Conservation (phyloP, 306 rosid species). For the Morella rubra region DNA sequence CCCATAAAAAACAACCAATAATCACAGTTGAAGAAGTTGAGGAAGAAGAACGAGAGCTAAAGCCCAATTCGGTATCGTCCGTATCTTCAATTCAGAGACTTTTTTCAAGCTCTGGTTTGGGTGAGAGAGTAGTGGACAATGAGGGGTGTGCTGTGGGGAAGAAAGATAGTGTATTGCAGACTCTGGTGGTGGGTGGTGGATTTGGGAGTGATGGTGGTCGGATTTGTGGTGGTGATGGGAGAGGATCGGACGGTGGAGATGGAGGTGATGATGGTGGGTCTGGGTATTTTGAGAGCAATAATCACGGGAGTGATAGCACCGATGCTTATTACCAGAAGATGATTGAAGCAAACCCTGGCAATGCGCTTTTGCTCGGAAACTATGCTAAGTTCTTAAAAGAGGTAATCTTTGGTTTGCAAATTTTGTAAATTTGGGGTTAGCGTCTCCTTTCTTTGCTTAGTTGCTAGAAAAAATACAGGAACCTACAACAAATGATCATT, state of each 20-base stretch:
- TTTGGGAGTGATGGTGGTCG: slow-evolving; percentile 50
- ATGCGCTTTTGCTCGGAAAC: slow-evolving; percentile 74
- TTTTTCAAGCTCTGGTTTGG: slow-evolving; percentile 56
- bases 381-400: slow-evolving; percentile 86
- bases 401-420: slow-evolving; percentile 32
- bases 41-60: slow-evolving; percentile 23
- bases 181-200: slow-evolving; percentile 49
- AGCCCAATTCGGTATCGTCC: slow-evolving; percentile 16
- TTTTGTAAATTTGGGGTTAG: background rate
- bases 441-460: slow-evolving; percentile 9
- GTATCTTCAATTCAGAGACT: slow-evolving; percentile 32
- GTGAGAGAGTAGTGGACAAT: slow-evolving; percentile 17
- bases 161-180: slow-evolving; percentile 38
- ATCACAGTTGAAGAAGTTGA: slow-evolving; percentile 29
- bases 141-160: slow-evolving; percentile 28
- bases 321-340: slow-evolving; percentile 68
- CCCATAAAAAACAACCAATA: slow-evolving; percentile 11
- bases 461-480: background rate
- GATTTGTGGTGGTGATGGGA: slow-evolving; percentile 40
- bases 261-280: slow-evolving; percentile 35
- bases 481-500: slow-evolving; percentile 1
- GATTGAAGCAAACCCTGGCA: slow-evolving; percentile 72
- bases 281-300: slow-evolving; percentile 39
- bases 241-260: slow-evolving; percentile 35
- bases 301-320: slow-evolving; percentile 42